Percentiles rank a stretch among this genome's conserved stretches.
Evolutionary conservation across 2,329 filamentous ascomycete genomes (phyloP).

Genomic region (Arthrobotrys megalospora): DNA sequence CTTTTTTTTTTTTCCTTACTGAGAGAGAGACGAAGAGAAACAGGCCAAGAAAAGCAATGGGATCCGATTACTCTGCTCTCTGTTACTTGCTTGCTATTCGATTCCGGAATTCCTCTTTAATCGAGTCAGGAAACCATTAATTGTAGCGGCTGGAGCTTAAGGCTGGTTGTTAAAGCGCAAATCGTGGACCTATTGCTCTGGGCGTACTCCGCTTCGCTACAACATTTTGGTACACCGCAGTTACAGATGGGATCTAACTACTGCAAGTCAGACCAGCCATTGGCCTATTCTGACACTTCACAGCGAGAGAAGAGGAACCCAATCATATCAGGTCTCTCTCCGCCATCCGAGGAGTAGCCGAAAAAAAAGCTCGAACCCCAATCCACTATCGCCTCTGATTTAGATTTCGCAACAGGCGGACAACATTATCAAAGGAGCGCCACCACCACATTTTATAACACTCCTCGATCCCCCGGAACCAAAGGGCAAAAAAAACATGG

Average conservation of each 20-base stretch:
- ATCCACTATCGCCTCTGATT: background rate
- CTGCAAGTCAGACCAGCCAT: constrained; percentile 10
- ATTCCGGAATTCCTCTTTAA: background rate
- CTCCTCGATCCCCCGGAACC: constrained; percentile 41
- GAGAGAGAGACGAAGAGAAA: background rate
- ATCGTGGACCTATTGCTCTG: background rate
- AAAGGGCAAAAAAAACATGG: background rate
- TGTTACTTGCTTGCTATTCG: background rate
- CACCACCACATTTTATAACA: constrained; percentile 43
- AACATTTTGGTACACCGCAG: constrained; percentile 13
- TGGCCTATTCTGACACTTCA: constrained; percentile 14
- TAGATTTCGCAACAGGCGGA: background rate
- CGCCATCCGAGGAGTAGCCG: background rate
- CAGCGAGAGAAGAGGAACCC: background rate
- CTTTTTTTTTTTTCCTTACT: background rate
- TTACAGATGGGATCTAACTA: background rate
- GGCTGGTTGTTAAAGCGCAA: constrained; percentile 28
- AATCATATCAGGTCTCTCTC: constrained; percentile 2
- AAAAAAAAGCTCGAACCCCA: background rate
- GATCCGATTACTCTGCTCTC: constrained; percentile 31
- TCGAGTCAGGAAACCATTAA: background rate
- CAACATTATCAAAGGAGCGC: background rate
- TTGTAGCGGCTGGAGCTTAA: background rate
- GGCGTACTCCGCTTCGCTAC: constrained; percentile 14
- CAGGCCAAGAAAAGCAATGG: constrained; percentile 42